Percentiles rank a stretch among this genome's conserved stretches.
phyloP scores from a whole-genome alignment of 2,329 filamentous ascomycete genomes.

The Cladosporium sp. region DNA sequence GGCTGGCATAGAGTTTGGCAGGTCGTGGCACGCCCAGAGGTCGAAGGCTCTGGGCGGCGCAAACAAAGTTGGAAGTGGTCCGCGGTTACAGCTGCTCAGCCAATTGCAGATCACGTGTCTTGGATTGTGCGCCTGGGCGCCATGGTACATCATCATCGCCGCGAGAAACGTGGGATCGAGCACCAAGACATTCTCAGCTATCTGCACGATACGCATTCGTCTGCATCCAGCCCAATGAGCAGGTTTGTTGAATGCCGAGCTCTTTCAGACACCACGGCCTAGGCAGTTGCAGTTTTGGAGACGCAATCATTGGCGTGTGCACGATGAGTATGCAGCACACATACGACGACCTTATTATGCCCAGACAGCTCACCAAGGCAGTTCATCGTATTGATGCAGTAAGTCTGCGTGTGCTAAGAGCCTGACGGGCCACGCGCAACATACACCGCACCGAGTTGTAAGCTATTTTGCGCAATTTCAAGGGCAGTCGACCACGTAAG shows the following conservation, averaged over 20 bases:
- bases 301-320: too few species aligned
- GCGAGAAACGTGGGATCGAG: neutral
- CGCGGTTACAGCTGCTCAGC: neutral
- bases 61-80: conserved; percentile 8
- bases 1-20: neutral
- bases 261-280: neutral
- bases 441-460: too few species aligned
- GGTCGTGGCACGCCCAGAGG: conserved; percentile 6
- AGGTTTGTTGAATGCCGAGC: neutral
- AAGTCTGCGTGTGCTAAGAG: too few species aligned
- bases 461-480: too few species aligned
- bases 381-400: too few species aligned
- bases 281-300: neutral
- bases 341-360: neutral
- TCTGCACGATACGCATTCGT: neutral
- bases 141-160: neutral
- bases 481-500: too few species aligned
- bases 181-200: neutral
- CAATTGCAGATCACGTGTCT: neutral
- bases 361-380: neutral
- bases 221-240: neutral
- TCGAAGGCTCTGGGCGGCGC: neutral
- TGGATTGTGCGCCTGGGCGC: neutral
- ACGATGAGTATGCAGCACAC: neutral
- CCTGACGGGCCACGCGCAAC: too few species aligned